phyloP scores from a whole-genome alignment of 495 filamentous ascomycete genomes.

The Penicillium paradoxum region DNA sequence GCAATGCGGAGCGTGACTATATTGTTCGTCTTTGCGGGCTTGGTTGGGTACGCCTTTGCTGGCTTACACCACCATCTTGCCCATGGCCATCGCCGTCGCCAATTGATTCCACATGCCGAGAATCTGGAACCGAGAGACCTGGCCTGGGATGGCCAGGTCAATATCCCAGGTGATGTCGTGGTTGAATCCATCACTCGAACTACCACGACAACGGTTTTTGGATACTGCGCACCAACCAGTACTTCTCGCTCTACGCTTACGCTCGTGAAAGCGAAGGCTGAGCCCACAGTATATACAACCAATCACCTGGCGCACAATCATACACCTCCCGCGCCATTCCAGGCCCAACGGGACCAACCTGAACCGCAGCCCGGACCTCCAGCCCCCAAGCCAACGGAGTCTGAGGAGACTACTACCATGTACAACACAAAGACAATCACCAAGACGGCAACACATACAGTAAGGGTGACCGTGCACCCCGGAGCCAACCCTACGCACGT shows the following conservation, averaged over 20 bases:
- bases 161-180: slow-evolving; percentile 13
- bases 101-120: slow-evolving; percentile 10
- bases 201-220: slow-evolving; percentile 25
- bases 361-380: not conserved
- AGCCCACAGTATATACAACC: not conserved
- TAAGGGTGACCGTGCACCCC: not conserved
- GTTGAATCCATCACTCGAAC: slow-evolving; percentile 24
- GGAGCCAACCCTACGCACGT: not conserved
- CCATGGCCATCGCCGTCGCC: slow-evolving; percentile 11
- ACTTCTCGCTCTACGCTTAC: slow-evolving; percentile 12
- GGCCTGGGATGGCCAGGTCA: slow-evolving; percentile 5
- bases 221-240: slow-evolving; percentile 14
- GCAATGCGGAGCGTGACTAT: slow-evolving; percentile 27
- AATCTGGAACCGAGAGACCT: slow-evolving; percentile 3
- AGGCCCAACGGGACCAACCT: not conserved
- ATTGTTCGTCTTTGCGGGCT: slow-evolving; percentile 16
- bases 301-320: too few relatives aligned
- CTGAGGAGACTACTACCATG: slow-evolving; percentile 12
- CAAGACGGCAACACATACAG: not conserved
- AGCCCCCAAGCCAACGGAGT: not conserved
- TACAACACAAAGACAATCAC: slow-evolving; percentile 15
- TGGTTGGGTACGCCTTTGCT: slow-evolving; percentile 22
- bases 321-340: not conserved
- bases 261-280: slow-evolving; percentile 4
- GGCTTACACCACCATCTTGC: slow-evolving; percentile 21